Evolutionary conservation across 129 eudicot species (phyloP).

Genomic region (Flaveria ramosissima): DNA sequence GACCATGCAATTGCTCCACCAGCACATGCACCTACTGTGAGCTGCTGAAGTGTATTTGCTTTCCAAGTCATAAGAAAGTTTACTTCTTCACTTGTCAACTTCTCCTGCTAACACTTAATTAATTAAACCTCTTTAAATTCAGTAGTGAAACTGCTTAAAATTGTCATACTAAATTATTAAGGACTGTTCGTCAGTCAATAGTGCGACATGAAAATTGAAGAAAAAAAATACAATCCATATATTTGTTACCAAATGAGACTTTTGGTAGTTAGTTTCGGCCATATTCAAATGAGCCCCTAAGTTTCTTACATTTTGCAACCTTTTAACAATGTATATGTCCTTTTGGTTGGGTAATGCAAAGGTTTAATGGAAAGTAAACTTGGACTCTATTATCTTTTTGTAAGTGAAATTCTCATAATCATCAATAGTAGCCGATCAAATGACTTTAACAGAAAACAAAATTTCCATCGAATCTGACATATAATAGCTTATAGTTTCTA

Average conservation of each 20-base stretch:
- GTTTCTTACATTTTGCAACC: background rate
- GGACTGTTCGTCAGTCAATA: background rate
- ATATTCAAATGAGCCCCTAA: background rate
- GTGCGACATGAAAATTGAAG: background rate
- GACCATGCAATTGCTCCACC: constrained; percentile 61
- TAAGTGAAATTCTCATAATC: background rate
- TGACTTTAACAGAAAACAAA: background rate
- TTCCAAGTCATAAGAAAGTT: constrained; percentile 54
- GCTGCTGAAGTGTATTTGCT: constrained; percentile 46
- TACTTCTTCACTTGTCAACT: constrained; percentile 62
- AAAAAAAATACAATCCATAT: background rate
- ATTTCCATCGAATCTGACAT: constrained; percentile 7
- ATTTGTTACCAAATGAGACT: background rate
- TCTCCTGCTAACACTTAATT: constrained; percentile 38
- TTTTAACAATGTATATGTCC: background rate
- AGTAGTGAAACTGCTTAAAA: background rate
- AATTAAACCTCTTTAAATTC: background rate
- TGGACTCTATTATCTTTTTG: background rate
- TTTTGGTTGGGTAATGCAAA: constrained; percentile 2
- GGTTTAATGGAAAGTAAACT: background rate
- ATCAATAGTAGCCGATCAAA: constrained; percentile 8
- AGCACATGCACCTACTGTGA: constrained; percentile 52
- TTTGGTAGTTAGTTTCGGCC: background rate
- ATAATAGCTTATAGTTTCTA: background rate
- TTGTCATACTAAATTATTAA: background rate